Base-by-base conservation (phyloP, 495 filamentous ascomycete genomes). In the Usnea hakonensis region DNA sequence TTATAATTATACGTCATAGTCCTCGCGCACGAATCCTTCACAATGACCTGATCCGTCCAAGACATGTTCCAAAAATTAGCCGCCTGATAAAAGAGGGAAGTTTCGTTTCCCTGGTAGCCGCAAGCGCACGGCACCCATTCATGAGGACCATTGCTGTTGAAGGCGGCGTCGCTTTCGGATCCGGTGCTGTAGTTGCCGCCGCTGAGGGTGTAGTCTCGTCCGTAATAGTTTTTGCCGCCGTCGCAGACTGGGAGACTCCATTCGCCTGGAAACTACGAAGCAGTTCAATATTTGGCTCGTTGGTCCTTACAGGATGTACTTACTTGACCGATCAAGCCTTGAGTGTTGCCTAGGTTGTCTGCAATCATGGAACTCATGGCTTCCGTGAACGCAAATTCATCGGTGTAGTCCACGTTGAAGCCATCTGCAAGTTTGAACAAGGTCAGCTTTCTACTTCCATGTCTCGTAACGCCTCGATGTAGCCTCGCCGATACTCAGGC, bases 181-280 rank as follows among this genome's bases (percentile, higher is more conserved):
- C 54, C 54, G 14, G 30, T 21, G 33, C 7, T 19, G 2, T 14
- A 8, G 17, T 19, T 41, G 1, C 1, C 5, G 38, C 2, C 9
- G 38, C 17, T 19, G 38, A 5, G 4, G 14, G 11, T 38, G 37
- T 33, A 56, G 28, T 38, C 28, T 8, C n/a, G 38, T 9, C 54
- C 54, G 10, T 35, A 56, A 23, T 56, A 56, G 19, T 56, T 56
- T 23, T n/a, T 56, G 54, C 54, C 54, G 19, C 54, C 54, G 30
- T 38, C 33, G 54, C 54, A 56, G 54, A 56, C 54, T 2, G 54
- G 54, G 8, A 56, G 33, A 36, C 7, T 56, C 54, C 54, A 36
- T 3, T 17, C 21, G 33, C 17, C n/a, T 3, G 9, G 33, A 0
- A 36, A 23, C 32, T 10, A 36, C 13, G 14, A 13, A 9, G 13